Conservation (phyloP, 164 flowering plant species). For the Magnolia sinica region DNA sequence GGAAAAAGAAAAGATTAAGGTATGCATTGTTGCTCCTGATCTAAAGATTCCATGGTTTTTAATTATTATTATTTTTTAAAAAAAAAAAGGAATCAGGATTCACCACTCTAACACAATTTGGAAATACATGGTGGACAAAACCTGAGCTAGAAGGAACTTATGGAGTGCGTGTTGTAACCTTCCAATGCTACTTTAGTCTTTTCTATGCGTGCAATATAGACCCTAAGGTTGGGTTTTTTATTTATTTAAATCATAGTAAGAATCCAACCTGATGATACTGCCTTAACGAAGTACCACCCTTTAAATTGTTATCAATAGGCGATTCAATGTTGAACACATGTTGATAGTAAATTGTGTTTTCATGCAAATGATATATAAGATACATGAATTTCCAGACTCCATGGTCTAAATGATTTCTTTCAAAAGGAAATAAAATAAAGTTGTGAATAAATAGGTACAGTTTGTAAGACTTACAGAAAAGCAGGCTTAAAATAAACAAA, state of each 20-base stretch:
- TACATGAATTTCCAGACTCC: neutral
- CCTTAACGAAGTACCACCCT: neutral
- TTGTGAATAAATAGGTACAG: neutral
- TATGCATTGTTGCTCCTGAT: neutral
- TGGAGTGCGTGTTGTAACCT: neutral
- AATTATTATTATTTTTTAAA: too few relatives aligned
- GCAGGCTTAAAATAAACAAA: conserved; percentile 61
- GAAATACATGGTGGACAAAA: neutral
- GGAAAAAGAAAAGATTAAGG: neutral
- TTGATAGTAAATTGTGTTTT: neutral
- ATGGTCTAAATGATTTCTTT: neutral
- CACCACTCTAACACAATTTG: neutral
- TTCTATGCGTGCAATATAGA: too few relatives aligned
- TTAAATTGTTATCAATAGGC: neutral
- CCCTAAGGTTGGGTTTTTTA: too few relatives aligned
- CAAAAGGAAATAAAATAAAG: neutral
- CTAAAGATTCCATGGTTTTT: too few relatives aligned
- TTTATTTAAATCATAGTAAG: neutral
- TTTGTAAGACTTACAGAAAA: conserved; percentile 50
- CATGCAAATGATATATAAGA: neutral
- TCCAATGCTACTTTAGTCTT: too few relatives aligned
- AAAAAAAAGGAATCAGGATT: neutral
- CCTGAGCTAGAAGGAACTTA: neutral
- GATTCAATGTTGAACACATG: neutral
- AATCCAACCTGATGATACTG: neutral